Percentiles rank a stretch among this genome's conserved stretches.
phyloP scores from a whole-genome alignment of 495 filamentous ascomycete species.

The Immersiella caudata region DNA sequence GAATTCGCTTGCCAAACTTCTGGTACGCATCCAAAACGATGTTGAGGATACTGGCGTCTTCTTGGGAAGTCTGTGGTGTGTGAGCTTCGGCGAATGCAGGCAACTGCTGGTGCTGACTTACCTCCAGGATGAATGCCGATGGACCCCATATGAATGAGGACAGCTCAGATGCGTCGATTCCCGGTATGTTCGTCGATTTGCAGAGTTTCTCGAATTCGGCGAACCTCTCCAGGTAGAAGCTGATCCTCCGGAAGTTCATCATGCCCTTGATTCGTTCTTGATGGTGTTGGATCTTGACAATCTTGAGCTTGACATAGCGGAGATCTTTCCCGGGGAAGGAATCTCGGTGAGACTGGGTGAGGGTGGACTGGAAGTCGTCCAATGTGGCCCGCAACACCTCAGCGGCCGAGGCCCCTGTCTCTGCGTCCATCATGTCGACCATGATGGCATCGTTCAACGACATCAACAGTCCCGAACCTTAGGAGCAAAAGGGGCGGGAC shows the following conservation, averaged over 20 bases:
- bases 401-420: background rate
- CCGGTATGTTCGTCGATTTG: constrained; percentile 44
- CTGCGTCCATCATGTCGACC: background rate
- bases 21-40: constrained; percentile 47
- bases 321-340: constrained; percentile 33
- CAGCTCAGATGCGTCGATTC: constrained; percentile 34
- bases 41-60: constrained; percentile 41
- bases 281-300: constrained; percentile 40
- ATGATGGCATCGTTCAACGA: background rate
- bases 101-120: constrained; percentile 8
- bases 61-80: constrained; percentile 33
- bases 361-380: constrained; percentile 32
- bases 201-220: constrained; percentile 37
- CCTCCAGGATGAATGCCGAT: constrained; percentile 34
- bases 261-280: constrained; percentile 38
- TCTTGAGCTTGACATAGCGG: constrained; percentile 34
- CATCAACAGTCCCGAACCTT: background rate
- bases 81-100: background rate
- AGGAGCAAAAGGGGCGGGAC: background rate
- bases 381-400: constrained; percentile 22
- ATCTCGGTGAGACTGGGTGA: constrained; percentile 30
- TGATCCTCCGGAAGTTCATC: constrained; percentile 41
- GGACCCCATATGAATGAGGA: constrained; percentile 49
- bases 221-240: constrained; percentile 47
- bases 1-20: constrained; percentile 45